Evolutionary conservation across 306 rosid genomes (phyloP), one percentile per base, ranked within the genome.

Genomic region (Prosopis cineraria): DNA sequence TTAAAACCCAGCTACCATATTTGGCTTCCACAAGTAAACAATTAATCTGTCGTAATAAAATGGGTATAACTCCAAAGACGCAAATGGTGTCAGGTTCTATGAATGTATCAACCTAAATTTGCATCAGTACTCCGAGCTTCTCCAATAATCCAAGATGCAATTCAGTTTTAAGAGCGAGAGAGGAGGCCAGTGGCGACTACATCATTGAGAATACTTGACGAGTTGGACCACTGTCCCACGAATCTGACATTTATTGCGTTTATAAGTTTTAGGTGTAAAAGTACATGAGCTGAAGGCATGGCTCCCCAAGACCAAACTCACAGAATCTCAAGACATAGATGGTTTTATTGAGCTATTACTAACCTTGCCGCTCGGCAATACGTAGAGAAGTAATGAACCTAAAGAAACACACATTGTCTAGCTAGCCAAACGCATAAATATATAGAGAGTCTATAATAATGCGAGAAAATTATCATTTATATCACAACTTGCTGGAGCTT

Each of bases 251-350:
- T 22, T 64, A 50, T 48, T 52, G 69, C 41, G 82, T 56, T 68
- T 19, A 12, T 10, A 78, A 78, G 27, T 40, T n/a, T 27, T 43
- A 11, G 76, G 75, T 69, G 68, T 79, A 67, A 63, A 73, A 37
- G 79, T 78, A 75, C 84, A 17, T 47, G 29, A 81, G 74, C 66
- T 81, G 70, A 78, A 78, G 72, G 73, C 68, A 78, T 56, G 85
- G 85, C 76, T 76, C 83, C 79, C 73, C 70, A 44, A 22, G 10
- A 45, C 25, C 73, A 60, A 85, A 64, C 73, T n/a, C 71, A 81
- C 72, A 52, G 50, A 74, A 81, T 78, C 70, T 16, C 50, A 52
- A 44, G 68, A 40, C 72, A 62, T 1, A 39, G n/a, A 55, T 33
- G 31, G 53, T 64, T 60, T 27, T 76, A 66, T 16, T 24, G 39